phyloP scores from a whole-genome alignment of 257 asterid species.

The Misopates orontium region DNA sequence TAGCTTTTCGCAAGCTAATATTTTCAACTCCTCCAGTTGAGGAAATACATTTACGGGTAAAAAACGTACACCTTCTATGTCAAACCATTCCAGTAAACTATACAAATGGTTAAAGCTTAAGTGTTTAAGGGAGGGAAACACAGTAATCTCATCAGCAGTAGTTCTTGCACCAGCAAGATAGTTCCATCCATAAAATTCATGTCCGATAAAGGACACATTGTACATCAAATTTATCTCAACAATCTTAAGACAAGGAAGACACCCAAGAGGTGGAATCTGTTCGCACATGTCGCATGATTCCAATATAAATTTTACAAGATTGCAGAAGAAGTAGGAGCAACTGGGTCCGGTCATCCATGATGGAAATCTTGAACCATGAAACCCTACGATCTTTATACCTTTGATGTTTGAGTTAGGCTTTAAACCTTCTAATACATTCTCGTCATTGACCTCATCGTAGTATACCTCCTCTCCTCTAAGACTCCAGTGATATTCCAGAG shows the following conservation, averaged over 20 bases:
- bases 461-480: not conserved
- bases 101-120: not conserved
- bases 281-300: constrained; percentile 4
- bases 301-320: constrained; percentile 19
- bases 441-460: constrained; percentile 4
- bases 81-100: constrained; percentile 21
- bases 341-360: constrained; percentile 22
- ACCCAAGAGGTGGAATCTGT: constrained; percentile 28
- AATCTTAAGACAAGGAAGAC: constrained; percentile 22
- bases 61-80: not conserved
- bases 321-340: not conserved
- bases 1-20: constrained; percentile 3
- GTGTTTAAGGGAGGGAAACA: constrained; percentile 22
- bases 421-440: constrained; percentile 24
- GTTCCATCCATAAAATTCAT: constrained; percentile 25
- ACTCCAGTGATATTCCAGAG: constrained; percentile 22
- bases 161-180: not conserved
- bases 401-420: constrained; percentile 24
- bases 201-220: constrained; percentile 18
- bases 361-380: constrained; percentile 24
- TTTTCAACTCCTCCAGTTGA: not conserved
- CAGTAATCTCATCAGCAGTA: not conserved
- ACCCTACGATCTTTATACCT: constrained; percentile 14
- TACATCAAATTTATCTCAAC: not conserved
- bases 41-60: constrained; percentile 19